Evolutionary conservation across 805 yeast species (phyloP).

Genomic region (Yarrowia keelungensis): DNA sequence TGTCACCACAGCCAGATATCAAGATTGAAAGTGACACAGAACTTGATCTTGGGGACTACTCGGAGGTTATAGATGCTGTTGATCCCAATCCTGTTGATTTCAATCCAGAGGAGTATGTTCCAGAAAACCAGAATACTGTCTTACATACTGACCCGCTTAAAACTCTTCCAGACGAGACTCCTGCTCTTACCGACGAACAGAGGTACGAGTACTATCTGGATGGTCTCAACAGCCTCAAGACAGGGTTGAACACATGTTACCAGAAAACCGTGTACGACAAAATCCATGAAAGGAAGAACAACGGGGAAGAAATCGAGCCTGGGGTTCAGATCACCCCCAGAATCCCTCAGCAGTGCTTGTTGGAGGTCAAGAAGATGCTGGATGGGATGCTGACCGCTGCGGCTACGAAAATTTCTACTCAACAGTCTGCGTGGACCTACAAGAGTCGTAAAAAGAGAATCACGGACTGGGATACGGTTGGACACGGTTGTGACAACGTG

Average conservation of each 20-base stretch:
- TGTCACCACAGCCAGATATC: too few species aligned
- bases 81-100: slow-evolving; percentile 5
- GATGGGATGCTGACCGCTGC: slow-evolving; percentile 33
- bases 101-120: not conserved
- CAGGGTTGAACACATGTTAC: slow-evolving; percentile 44
- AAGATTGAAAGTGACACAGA: too few species aligned
- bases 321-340: slow-evolving; percentile 32
- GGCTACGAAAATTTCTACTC: not conserved
- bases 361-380: slow-evolving; percentile 32
- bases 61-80: not conserved
- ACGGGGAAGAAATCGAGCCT: slow-evolving; percentile 25
- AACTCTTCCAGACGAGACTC: not conserved
- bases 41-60: not conserved
- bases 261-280: slow-evolving; percentile 43
- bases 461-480: not conserved
- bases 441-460: too few species aligned
- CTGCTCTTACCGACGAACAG: not conserved
- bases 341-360: slow-evolving; percentile 40
- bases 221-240: not conserved
- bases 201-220: not conserved
- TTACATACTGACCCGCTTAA: too few species aligned
- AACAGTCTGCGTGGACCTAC: too few species aligned
- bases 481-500: not conserved
- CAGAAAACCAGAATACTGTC: not conserved
- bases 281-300: slow-evolving; percentile 38